These are phyloP conservation scores for Neospermospora avenae DNA, from an alignment of 2,329 filamentous ascomycete genomes.

Conservation along the genomic window DNA sequence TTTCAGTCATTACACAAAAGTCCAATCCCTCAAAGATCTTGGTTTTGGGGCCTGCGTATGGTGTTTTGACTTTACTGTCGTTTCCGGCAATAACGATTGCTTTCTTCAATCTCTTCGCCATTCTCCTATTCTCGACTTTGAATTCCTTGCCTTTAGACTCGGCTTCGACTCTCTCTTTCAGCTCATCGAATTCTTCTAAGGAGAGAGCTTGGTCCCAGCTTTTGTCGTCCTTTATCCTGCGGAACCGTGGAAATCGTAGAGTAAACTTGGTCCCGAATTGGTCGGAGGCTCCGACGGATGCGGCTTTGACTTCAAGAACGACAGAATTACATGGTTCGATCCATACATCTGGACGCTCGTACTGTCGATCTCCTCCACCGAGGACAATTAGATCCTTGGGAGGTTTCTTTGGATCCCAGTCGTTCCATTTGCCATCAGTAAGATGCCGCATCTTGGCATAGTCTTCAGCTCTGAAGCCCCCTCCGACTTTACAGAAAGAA, in stretches of 20 bases:
- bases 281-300: constrained; percentile 70
- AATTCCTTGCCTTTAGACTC: constrained; percentile 72
- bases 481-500: constrained; percentile 98
- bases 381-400: constrained; percentile 78
- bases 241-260: constrained; percentile 88
- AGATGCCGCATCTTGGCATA: constrained; percentile 78
- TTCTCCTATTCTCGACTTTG: constrained; percentile 65
- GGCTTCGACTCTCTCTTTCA: constrained; percentile 67
- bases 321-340: constrained; percentile 86
- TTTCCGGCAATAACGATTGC: constrained; percentile 71
- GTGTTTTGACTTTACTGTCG: constrained; percentile 45
- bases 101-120: constrained; percentile 61
- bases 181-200: constrained; percentile 69
- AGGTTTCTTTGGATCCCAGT: constrained; percentile 76
- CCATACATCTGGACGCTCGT: constrained; percentile 86
- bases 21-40: constrained; percentile 71
- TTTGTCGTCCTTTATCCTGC: constrained; percentile 75
- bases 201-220: constrained; percentile 78
- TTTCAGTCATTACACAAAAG: constrained; percentile 83
- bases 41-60: constrained; percentile 56
- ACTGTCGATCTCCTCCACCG: constrained; percentile 68
- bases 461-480: constrained; percentile 81
- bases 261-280: constrained; percentile 76
- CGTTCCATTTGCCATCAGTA: constrained; percentile 87
- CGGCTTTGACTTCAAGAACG: constrained; percentile 85